phyloP scores from a whole-genome alignment of 495 filamentous ascomycete genomes.

The Baudoinia panamericana region DNA sequence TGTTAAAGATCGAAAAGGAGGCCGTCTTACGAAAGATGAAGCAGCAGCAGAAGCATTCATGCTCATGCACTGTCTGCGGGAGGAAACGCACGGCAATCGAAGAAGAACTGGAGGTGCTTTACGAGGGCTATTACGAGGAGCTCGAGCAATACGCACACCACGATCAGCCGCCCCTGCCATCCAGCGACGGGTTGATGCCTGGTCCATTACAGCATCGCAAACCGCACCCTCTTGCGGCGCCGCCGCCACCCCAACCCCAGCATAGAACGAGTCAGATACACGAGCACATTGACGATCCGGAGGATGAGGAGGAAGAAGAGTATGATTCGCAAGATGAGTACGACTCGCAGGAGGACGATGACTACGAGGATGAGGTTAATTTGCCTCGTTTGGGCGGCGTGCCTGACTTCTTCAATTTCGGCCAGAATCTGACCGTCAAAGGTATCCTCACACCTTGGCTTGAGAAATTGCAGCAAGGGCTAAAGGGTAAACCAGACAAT shows the following conservation, averaged over 20 bases:
- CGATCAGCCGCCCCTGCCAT: slow-evolving; percentile 45
- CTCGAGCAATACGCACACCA: slow-evolving; percentile 93
- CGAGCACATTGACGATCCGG: slow-evolving; percentile 44
- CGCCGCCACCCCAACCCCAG: slow-evolving; percentile 11
- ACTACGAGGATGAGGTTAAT: slow-evolving; percentile 43
- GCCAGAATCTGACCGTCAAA: slow-evolving; percentile 92
- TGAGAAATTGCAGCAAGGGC: slow-evolving; percentile 24
- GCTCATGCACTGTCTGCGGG: slow-evolving; percentile 93
- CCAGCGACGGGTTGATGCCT: slow-evolving; percentile 13
- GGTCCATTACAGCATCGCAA: slow-evolving; percentile 16
- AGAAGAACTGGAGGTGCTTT: slow-evolving; percentile 95
- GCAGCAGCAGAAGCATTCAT: slow-evolving; percentile 98
- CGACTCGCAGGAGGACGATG: slow-evolving; percentile 44
- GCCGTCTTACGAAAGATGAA: slow-evolving; percentile 99
- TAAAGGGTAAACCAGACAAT: slow-evolving; percentile 55
- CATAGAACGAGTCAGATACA: slow-evolving; percentile 31
- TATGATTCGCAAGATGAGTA: slow-evolving; percentile 30
- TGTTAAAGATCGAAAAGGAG: slow-evolving; percentile 98
- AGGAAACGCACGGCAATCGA: slow-evolving; percentile 95
- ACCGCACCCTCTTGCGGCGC: slow-evolving; percentile 6
- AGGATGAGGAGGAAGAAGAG: slow-evolving; percentile 44
- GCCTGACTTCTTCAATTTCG: slow-evolving; percentile 89
- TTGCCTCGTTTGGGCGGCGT: slow-evolving; percentile 29
- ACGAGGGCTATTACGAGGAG: slow-evolving; percentile 98
- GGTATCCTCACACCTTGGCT: slow-evolving; percentile 40